phyloP scores from a whole-genome alignment of 306 rosid species.

The Malus sieversii region DNA sequence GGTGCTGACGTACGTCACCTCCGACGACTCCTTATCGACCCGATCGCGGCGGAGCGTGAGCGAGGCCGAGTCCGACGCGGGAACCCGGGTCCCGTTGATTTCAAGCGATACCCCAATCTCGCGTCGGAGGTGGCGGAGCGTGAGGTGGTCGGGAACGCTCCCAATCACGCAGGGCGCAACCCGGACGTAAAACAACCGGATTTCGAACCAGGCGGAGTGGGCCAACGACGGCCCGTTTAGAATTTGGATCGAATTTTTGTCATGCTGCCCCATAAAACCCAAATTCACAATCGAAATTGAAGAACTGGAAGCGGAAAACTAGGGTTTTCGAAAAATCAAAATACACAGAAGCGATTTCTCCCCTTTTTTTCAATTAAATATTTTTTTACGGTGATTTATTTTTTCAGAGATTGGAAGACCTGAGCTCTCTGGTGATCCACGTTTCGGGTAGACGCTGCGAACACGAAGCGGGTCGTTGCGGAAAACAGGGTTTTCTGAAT shows the following conservation, averaged over 20 bases:
- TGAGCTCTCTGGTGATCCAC: neutral
- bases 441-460: neutral
- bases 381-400: no score
- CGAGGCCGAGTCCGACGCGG: slow-evolving; percentile 32
- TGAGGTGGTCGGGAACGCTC: slow-evolving; percentile 53
- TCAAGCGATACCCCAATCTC: slow-evolving; percentile 59
- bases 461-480: neutral
- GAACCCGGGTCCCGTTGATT: slow-evolving; percentile 47
- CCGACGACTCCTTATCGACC: slow-evolving; percentile 55
- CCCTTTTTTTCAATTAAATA: no score
- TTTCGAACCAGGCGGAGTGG: slow-evolving; percentile 54
- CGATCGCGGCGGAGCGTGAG: slow-evolving; percentile 63
- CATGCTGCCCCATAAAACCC: slow-evolving; percentile 42
- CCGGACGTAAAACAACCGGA: slow-evolving; percentile 63
- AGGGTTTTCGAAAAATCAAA: neutral
- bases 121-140: slow-evolving; percentile 47
- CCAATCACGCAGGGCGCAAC: slow-evolving; percentile 52
- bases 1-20: slow-evolving; percentile 88
- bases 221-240: slow-evolving; percentile 31
- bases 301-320: neutral
- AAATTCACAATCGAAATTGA: neutral
- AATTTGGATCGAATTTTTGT: slow-evolving; percentile 32
- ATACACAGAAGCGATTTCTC: neutral
- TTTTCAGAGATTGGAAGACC: neutral
- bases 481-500: neutral